Conservation (phyloP, 306 rosid species). For the Vachellia collinsii region DNA sequence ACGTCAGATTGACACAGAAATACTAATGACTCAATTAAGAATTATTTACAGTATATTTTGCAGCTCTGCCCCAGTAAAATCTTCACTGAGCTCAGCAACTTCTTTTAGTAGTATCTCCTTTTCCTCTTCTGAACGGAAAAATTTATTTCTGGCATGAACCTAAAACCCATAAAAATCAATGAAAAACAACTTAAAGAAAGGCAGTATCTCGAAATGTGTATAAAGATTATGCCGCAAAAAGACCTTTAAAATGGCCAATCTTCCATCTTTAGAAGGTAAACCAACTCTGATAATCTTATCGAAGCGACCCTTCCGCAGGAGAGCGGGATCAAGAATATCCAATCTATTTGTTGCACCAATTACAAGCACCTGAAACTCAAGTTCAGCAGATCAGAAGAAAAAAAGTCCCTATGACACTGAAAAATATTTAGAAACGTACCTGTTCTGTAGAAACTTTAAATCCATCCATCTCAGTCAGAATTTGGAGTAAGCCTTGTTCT, state of each 20-base stretch:
- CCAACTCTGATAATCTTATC: conserved; percentile 99
- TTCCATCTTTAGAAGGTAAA: conserved; percentile 93
- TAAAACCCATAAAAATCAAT: conserved; percentile 33
- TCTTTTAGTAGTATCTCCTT: conserved; percentile 75
- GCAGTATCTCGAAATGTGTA: conserved; percentile 12
- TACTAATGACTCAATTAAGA: conserved; percentile 17
- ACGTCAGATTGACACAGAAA: conserved; percentile 32
- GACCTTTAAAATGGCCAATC: conserved; percentile 94
- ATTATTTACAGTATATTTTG: conserved; percentile 86
- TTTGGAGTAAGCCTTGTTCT: conserved; percentile 97
- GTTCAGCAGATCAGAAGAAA: conserved; percentile 45
- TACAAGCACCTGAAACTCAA: conserved; percentile 79
- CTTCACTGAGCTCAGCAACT: conserved; percentile 86
- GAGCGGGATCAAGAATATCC: conserved; percentile 97
- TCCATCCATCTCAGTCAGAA: conserved; percentile 97
- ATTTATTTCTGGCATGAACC: conserved; percentile 98
- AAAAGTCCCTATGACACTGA: conserved; percentile 20
- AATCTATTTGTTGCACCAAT: conserved; percentile 98
- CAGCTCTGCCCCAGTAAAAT: conserved; percentile 98
- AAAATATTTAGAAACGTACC: conserved; percentile 48
- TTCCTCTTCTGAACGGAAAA: conserved; percentile 82
- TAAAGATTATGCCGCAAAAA: conserved; percentile 16
- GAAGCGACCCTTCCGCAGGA: conserved; percentile 97
- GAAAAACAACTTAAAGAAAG: conserved; percentile 27
- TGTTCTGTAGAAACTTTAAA: conserved; percentile 92